phyloP scores from a whole-genome alignment of 2,329 filamentous ascomycete genomes.

The Bipolaris victoriae region DNA sequence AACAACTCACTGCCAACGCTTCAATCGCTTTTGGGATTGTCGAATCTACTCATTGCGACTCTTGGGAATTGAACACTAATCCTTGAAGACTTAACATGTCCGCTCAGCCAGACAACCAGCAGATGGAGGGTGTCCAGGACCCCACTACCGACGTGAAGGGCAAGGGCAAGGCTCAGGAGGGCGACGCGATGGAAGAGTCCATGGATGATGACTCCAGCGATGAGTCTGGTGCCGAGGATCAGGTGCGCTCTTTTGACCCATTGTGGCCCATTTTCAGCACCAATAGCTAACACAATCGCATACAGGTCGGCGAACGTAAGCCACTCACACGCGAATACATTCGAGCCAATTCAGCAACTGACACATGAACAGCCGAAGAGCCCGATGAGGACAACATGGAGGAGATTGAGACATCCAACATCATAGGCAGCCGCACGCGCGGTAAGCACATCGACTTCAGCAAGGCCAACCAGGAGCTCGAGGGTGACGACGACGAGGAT shows the following conservation, averaged over 20 bases:
- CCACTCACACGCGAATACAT: slow-evolving; percentile 11
- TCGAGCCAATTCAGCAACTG: slow-evolving; percentile 19
- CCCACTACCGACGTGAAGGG: slow-evolving; percentile 69
- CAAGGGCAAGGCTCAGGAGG: slow-evolving; percentile 79
- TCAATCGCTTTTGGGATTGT: slow-evolving; percentile 18
- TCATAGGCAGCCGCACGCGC: slow-evolving; percentile 83
- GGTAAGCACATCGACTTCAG: slow-evolving; percentile 92
- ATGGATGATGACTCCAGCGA: slow-evolving; percentile 71
- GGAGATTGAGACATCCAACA: slow-evolving; percentile 89
- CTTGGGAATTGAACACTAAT: slow-evolving; percentile 4
- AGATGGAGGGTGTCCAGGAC: slow-evolving; percentile 48
- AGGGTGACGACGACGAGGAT: slow-evolving; percentile 76
- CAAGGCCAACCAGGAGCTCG: slow-evolving; percentile 82
- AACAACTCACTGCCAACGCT: slow-evolving; percentile 24
- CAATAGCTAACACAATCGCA: slow-evolving; percentile 34
- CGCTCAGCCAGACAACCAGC: slow-evolving; percentile 43
- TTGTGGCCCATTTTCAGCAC: slow-evolving; percentile 6
- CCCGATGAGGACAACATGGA: slow-evolving; percentile 83
- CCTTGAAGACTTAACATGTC: slow-evolving; percentile 34
- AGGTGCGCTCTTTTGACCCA: slow-evolving; percentile 53
- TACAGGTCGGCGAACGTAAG: slow-evolving; percentile 48
- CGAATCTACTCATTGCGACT: slow-evolving; percentile 3
- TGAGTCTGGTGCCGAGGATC: slow-evolving; percentile 68
- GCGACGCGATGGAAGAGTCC: slow-evolving; percentile 73
- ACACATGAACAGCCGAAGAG: slow-evolving; percentile 57